Evolutionary conservation across 2,329 filamentous ascomycete genomes (phyloP).

Genomic region (Apiospora rasikravindrae): DNA sequence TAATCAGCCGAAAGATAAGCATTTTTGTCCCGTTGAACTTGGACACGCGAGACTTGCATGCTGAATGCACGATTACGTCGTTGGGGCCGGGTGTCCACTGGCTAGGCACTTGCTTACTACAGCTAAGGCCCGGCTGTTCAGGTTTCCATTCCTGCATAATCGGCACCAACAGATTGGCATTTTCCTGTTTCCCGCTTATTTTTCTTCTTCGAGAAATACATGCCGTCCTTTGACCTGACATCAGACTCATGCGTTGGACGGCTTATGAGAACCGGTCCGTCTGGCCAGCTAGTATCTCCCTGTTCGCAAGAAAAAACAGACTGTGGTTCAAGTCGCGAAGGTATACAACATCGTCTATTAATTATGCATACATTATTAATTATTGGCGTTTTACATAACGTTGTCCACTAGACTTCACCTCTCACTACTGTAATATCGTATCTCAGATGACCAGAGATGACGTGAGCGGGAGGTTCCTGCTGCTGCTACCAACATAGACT

Average conservation of each 20-base stretch:
- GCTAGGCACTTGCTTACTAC: background rate
- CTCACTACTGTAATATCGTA: background rate
- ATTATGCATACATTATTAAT: background rate
- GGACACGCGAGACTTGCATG: background rate
- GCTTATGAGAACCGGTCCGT: too few relatives aligned
- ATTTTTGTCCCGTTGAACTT: background rate
- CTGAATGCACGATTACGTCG: background rate
- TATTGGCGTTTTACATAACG: background rate
- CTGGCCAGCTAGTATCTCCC: too few relatives aligned
- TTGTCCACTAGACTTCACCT: background rate
- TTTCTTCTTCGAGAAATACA: background rate
- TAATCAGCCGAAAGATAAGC: background rate
- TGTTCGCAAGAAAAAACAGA: too few relatives aligned
- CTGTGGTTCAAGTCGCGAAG: background rate
- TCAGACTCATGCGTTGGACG: background rate
- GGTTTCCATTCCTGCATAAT: background rate
- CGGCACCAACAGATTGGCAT: background rate
- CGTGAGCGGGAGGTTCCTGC: slow-evolving; percentile 28
- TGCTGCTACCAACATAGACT: slow-evolving; percentile 39
- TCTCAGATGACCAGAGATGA: background rate
- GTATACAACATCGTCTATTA: background rate
- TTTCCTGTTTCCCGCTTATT: background rate
- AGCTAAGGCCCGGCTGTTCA: background rate
- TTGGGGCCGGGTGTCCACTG: background rate
- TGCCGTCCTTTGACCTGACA: background rate